Evolutionary conservation across 2,329 filamentous ascomycete genomes (phyloP), one percentile per base, ranked within the genome.

Genomic region (Aspergillus vadensis): DNA sequence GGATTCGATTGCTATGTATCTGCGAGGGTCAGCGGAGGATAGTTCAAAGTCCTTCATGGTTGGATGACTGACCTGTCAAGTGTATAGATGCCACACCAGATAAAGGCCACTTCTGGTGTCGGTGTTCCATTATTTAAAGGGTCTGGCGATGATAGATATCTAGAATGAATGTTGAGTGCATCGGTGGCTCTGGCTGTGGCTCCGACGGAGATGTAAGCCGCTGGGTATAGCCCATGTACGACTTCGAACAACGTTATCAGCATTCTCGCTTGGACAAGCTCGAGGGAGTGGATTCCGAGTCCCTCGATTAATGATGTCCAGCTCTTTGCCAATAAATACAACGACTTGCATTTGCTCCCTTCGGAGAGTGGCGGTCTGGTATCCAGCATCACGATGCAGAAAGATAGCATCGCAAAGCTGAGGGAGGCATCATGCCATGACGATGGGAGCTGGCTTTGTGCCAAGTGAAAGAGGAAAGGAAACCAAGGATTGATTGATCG

Each of bases 241-340:
- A 51, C 23, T 30, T 51, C 49, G 15, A 51, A 51, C 17, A 51
- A 7, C 1, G 49, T 36, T 4, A 51, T 7, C 25, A 51, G 27
- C 5, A 15, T 51, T 27, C 49, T 51, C 9, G 49, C 49, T 51
- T 51, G 49, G 21, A 36, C 49, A 27, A 51, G 36, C 27, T 32
- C 8, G 49, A 30, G 49, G 27, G 49, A 51, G 23, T 5, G 17
- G 27, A 51, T 51, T 4, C 49, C 49, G 25, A 51, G 49, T 10
- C 49, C 49, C 36, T 51, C 49, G 25, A 51, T 51, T 27, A 51
- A 27, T 32, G 49, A 27, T 10, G 36, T 51, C 49, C 49, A 51
- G 49, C 21, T 27, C 49, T 51, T 51, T 51, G 27, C 49, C 49
- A 5, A 23, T 23, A 23, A 23, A 6, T 23, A 23, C 23, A 23